Evolutionary conservation across 805 yeast species (phyloP).

Genomic region (Saccharomyces eubayanus): DNA sequence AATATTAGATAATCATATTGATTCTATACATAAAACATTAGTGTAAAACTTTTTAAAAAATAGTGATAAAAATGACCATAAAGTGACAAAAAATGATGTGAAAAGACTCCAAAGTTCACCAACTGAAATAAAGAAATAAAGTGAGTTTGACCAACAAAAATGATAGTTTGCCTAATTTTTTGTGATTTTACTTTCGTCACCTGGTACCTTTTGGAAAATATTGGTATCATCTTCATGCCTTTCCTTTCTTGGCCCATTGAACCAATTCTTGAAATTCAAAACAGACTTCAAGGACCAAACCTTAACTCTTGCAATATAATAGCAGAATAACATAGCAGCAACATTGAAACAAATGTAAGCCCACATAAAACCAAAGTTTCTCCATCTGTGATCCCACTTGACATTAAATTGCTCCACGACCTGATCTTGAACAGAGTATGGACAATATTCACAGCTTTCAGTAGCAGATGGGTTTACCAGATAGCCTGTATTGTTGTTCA

Average conservation of each 20-base stretch:
- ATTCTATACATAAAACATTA: background rate
- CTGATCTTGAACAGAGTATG: constrained; percentile 46
- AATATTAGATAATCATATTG: background rate
- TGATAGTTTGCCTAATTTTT: background rate
- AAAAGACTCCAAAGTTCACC: background rate
- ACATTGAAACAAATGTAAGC: constrained; percentile 37
- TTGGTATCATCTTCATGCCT: constrained; percentile 42
- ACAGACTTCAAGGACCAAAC: constrained; percentile 31
- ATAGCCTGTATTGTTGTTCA: constrained; percentile 38
- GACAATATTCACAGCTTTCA: constrained; percentile 53
- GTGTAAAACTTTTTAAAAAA: background rate
- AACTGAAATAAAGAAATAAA: background rate
- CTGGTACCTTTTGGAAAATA: constrained; percentile 34
- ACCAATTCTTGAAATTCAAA: constrained; percentile 34
- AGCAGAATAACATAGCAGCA: constrained; percentile 33
- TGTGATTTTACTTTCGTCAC: constrained; percentile 32
- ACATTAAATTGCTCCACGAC: constrained; percentile 42
- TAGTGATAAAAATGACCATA: background rate
- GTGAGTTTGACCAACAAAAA: background rate
- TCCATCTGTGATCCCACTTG: constrained; percentile 47
- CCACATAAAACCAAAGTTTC: constrained; percentile 53
- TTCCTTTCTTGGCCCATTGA: constrained; percentile 36
- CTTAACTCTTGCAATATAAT: constrained; percentile 33
- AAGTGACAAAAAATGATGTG: background rate
- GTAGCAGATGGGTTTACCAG: constrained; percentile 39